Conservation (phyloP, 208 protist genomes). For the Acanthamoeba castellanii region DNA sequence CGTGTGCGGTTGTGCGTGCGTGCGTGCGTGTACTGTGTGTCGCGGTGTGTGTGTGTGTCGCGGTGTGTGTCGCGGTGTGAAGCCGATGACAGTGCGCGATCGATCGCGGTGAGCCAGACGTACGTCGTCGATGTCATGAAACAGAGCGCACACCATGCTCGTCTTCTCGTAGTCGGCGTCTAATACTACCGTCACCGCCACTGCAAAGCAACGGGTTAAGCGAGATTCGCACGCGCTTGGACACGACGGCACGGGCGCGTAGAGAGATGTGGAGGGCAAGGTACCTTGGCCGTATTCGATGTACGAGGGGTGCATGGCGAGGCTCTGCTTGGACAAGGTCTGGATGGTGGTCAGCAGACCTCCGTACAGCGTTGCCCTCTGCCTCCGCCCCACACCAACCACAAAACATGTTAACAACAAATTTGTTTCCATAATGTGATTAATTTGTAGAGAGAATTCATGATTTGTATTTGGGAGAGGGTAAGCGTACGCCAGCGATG, state of each 20-base stretch:
- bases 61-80: no score
- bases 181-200: background rate
- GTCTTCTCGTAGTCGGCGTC: slow-evolving; percentile 62
- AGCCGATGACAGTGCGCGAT: no score
- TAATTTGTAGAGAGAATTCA: background rate
- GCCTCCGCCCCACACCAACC: background rate
- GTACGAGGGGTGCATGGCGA: slow-evolving; percentile 29
- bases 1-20: no score
- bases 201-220: background rate
- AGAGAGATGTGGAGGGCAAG: background rate
- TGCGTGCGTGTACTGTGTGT: background rate
- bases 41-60: no score
- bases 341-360: slow-evolving; percentile 48
- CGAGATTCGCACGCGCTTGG: background rate
- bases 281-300: slow-evolving; percentile 17
- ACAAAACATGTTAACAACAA: no score
- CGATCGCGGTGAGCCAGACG: background rate
- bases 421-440: background rate
- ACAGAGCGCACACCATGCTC: slow-evolving; percentile 40
- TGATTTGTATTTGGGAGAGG: no score
- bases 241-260: background rate
- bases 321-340: slow-evolving; percentile 46
- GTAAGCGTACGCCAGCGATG: background rate
- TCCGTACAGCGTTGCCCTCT: slow-evolving; percentile 1
- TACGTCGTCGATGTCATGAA: slow-evolving; percentile 49